Base-by-base conservation (phyloP, 768 basidiomycete species). In the Rhizopogon vinicolor region DNA sequence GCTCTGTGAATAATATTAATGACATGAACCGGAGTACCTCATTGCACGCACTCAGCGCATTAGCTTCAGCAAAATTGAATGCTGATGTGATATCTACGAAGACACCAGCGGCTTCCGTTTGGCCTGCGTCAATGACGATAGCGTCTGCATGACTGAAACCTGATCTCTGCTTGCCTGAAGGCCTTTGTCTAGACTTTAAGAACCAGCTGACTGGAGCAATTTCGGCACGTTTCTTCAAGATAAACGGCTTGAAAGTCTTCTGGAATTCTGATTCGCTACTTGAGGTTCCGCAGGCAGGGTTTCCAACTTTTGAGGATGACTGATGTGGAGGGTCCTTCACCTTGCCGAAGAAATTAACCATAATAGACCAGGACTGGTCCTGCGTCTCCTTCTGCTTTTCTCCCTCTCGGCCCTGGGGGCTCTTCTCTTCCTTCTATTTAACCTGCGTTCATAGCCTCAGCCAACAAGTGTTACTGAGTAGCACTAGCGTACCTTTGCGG, bases 301-400 rank as follows among this genome's bases (percentile, higher is more conserved):
- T 62, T 1, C 66, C 62, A 13, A 63, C 62, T 43, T 68, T 67
- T 19, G 59, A 41, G 58, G 63, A 41, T 52, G 58, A 62, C 62
- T 63, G 44, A 55, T 57, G 52, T 59, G 53, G 40, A 56, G 63
- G 46, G n/a, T 68, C 53, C 60, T 81, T 83, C 8, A 81, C 67
- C 65, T 89, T 91, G 31, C 79, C 75, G 67, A 94, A 91, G 74
- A 93, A 94, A 65, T 72, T 87, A 0, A 82, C 79, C 84, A 96
- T 84, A 12, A 91, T 70, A 7, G 84, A 85, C 29, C 84, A 81
- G 4, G 91, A 89, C 68, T 83, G 91, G 52, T 82, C 79, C 51
- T 86, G 82, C 3, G 82, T 81, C 60, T 88, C 85, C 55, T 83
- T 82, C 58, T 81, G 81, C 67, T 83, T 89, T 80, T 85, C 62